Evolutionary conservation across 2,329 filamentous ascomycete species (phyloP).

Genomic region (Monilinia fructigena): DNA sequence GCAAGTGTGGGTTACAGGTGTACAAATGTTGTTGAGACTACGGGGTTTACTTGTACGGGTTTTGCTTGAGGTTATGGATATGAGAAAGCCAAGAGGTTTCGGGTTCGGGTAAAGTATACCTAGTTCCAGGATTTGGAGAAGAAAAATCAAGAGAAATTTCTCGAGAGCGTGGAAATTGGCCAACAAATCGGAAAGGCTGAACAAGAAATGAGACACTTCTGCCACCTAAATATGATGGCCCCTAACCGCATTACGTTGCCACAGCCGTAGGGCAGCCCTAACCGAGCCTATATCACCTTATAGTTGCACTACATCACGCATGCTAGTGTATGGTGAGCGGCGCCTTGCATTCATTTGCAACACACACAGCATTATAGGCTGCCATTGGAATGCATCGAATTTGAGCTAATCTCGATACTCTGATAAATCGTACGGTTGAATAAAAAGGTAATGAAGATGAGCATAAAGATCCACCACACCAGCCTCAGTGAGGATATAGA

Average conservation of each 20-base stretch:
- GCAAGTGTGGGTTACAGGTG: constrained; percentile 12
- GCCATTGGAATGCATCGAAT: background rate
- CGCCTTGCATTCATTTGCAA: background rate
- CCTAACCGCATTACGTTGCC: background rate
- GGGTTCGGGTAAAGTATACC: background rate
- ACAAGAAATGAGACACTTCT: background rate
- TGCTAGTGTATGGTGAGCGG: background rate
- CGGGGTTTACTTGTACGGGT: constrained; percentile 14
- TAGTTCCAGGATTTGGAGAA: no score
- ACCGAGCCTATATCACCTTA: background rate
- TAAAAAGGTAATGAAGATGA: background rate
- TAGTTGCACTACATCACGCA: no score
- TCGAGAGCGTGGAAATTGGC: no score
- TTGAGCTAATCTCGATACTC: background rate
- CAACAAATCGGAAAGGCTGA: background rate
- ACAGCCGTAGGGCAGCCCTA: background rate
- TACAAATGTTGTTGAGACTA: constrained; percentile 12
- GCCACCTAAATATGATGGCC: background rate
- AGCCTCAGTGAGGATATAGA: background rate
- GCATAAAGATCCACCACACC: background rate
- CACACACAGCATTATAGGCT: background rate
- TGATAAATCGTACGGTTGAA: background rate
- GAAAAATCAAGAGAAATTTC: no score
- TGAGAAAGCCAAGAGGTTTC: no score
- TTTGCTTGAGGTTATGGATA: background rate